Evolutionary conservation across 2,329 filamentous ascomycete genomes (phyloP), one percentile per base, ranked within the genome.

Genomic region (Orbilia quercus): DNA sequence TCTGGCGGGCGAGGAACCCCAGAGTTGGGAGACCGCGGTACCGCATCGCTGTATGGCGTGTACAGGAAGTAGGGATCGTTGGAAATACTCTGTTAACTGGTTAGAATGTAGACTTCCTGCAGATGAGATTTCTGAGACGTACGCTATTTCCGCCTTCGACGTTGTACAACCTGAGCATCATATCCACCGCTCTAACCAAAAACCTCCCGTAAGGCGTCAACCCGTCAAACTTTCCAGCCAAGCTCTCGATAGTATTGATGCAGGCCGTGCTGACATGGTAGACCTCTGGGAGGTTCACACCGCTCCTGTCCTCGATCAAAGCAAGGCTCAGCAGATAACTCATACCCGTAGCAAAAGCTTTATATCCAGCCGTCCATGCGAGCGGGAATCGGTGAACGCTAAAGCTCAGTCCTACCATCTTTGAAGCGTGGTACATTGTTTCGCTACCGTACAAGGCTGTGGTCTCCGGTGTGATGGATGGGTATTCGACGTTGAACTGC

Each of bases 281-380:
- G 7, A 73, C 34, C 48, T 73, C 69, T 2, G 69, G 60, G 1
- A 73, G 18, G n/a, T 42, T 54, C 2, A 73, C 50, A 3, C 12
- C 23, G 3, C 40, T 62, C 16, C 69, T 40, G 22, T 66, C 64
- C 14, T 59, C 57, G 12, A 54, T 64, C 42, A 66, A 28, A 14
- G 69, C 54, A 5, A 73, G 54, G 34, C 60, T 54, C 14, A 73
- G 42, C 16, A 73, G 34, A 23, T 73, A 73, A 38, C 60, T 65
- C 54, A 73, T 73, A 6, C 60, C 44, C 5, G 69, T 73, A 42
- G 69, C 60, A 36, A 73, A 73, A 6, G 69, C 60, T 23, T 73
- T 73, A 51, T 73, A 73, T 14, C 69, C 69, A 20, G 69, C 69
- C 6, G 69, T 73, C 69, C 69, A 73, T 7, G 69, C 69, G 11